phyloP scores from a whole-genome alignment of 352 stramenopile species.

The Saprolegnia diclina region DNA sequence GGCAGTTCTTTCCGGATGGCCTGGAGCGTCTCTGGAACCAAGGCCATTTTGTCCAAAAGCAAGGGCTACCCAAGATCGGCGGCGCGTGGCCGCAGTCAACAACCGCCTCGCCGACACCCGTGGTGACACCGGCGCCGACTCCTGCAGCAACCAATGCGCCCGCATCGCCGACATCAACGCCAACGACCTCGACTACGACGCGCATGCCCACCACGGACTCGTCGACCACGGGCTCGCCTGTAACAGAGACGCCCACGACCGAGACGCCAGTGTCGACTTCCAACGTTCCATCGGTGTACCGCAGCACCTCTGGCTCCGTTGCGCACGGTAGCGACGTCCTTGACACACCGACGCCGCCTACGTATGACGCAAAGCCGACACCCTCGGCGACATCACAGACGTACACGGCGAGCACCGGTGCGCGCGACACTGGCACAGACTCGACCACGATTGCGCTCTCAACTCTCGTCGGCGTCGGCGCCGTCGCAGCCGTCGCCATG shows the following conservation, averaged over 20 bases:
- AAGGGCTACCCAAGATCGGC: slow-evolving; percentile 23
- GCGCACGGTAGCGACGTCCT: background rate
- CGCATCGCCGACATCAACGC: background rate
- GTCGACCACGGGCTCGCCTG: too few species aligned
- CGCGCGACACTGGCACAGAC: background rate
- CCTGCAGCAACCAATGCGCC: background rate
- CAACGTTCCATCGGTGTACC: background rate
- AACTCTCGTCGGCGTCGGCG: background rate
- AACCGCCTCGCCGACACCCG: background rate
- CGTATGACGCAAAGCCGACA: background rate
- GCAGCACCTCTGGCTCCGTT: background rate
- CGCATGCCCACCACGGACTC: too few species aligned
- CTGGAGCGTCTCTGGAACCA: slow-evolving; percentile 56
- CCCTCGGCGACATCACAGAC: background rate
- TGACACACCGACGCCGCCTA: background rate
- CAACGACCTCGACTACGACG: background rate
- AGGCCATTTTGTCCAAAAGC: slow-evolving; percentile 29
- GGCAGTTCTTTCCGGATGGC: slow-evolving; percentile 46
- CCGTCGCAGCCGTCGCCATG: background rate
- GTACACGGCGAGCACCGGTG: background rate
- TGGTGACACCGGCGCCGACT: background rate
- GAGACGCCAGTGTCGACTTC: background rate
- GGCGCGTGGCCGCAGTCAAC: background rate
- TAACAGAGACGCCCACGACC: background rate
- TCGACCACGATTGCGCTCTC: background rate